phyloP scores from a whole-genome alignment of 352 stramenopile species.

The Phytophthora quininea region DNA sequence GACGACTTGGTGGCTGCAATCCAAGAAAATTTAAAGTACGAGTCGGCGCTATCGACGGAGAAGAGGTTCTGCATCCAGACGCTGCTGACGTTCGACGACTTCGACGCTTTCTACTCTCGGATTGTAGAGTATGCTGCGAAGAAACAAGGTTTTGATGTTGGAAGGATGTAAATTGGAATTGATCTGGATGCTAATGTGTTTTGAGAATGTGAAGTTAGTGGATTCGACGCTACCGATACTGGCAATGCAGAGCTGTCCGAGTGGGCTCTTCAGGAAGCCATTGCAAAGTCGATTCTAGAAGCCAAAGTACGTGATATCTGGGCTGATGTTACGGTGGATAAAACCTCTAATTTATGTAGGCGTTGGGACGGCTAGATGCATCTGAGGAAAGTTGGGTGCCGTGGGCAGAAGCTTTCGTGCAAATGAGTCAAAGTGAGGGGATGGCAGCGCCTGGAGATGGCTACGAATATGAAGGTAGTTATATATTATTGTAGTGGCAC shows the following conservation, averaged over 20 bases:
- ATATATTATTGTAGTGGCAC: neutral
- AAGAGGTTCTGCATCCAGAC: slow-evolving; percentile 73
- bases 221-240: slow-evolving; percentile 4
- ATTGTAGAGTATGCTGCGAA: slow-evolving; percentile 62
- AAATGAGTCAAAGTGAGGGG: slow-evolving; percentile 43
- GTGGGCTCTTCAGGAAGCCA: slow-evolving; percentile 70
- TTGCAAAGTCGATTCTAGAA: slow-evolving; percentile 74
- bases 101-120: slow-evolving; percentile 55
- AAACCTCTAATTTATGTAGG: slow-evolving; percentile 26
- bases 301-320: slow-evolving; percentile 38
- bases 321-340: neutral
- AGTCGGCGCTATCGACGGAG: slow-evolving; percentile 44
- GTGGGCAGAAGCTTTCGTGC: slow-evolving; percentile 69
- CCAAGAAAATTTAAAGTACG: slow-evolving; percentile 43
- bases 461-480: slow-evolving; percentile 12
- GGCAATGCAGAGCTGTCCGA: slow-evolving; percentile 42
- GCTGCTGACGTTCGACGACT: slow-evolving; percentile 76
- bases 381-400: slow-evolving; percentile 57
- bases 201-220: slow-evolving; percentile 15
- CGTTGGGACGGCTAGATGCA: slow-evolving; percentile 54
- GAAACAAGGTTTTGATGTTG: slow-evolving; percentile 36
- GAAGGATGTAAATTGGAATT: neutral
- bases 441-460: neutral
- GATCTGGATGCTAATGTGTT: neutral
- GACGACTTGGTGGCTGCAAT: slow-evolving; percentile 60